Evolutionary conservation across 257 asterid genomes (phyloP).

Genomic region (Nicotiana tomentosiformis): DNA sequence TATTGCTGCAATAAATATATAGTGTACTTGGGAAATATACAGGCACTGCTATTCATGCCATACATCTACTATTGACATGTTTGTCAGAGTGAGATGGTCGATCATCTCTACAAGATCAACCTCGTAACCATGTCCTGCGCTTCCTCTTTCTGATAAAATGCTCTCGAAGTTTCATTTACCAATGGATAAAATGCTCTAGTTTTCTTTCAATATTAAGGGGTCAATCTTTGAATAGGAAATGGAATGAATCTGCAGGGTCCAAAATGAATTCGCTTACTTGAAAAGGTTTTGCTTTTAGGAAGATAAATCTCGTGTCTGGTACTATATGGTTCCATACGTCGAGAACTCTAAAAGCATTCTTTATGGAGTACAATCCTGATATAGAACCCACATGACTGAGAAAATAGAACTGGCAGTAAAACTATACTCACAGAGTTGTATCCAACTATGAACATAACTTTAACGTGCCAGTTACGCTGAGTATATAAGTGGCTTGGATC

Average conservation of each 20-base stretch:
- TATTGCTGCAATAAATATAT: background rate
- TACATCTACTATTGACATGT: background rate
- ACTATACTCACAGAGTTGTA: background rate
- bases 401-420: background rate
- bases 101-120: background rate
- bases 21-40: no score
- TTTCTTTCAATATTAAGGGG: background rate
- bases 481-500: background rate
- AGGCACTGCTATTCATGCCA: background rate
- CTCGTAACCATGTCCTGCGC: background rate
- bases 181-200: background rate
- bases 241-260: background rate
- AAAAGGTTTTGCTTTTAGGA: background rate
- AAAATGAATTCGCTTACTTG: background rate
- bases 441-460: background rate
- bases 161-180: background rate
- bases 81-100: background rate
- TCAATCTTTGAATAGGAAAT: background rate
- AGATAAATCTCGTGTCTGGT: background rate
- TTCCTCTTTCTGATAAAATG: background rate
- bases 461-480: background rate
- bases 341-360: background rate
- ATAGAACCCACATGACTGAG: background rate
- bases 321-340: background rate
- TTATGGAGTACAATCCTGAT: background rate